A percentile compares a stretch with the other conserved stretches of the same genome.
phyloP scores from a whole-genome alignment of 2,329 filamentous ascomycete genomes.

The Fusarium bactridioides region DNA sequence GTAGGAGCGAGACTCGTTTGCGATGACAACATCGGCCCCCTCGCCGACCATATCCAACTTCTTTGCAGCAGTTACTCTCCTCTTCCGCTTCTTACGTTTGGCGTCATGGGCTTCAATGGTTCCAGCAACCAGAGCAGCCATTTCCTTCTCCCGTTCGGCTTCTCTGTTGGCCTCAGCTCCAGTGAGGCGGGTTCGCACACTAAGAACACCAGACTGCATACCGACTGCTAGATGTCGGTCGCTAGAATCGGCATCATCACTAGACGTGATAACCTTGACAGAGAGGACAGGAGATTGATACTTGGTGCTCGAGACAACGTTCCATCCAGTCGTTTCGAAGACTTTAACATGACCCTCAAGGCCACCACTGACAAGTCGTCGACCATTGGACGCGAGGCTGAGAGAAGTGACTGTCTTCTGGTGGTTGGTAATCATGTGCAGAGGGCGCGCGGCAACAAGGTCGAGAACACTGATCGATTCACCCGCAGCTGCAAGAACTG shows the following conservation, averaged over 20 bases:
- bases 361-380: constrained; percentile 84
- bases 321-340: constrained; percentile 94
- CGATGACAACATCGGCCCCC: constrained; percentile 87
- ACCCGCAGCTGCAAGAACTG: constrained; percentile 82
- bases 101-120: constrained; percentile 81
- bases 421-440: constrained; percentile 89
- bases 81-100: constrained; percentile 74
- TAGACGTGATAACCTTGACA: constrained; percentile 71
- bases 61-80: constrained; percentile 53
- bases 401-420: constrained; percentile 97
- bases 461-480: constrained; percentile 92
- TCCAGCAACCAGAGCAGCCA: constrained; percentile 81
- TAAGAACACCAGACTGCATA: constrained; percentile 93
- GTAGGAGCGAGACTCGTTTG: constrained; percentile 65
- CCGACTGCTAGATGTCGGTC: constrained; percentile 95
- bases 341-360: constrained; percentile 97
- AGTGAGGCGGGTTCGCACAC: constrained; percentile 86
- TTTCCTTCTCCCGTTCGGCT: constrained; percentile 80
- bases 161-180: constrained; percentile 81
- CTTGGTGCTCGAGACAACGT: constrained; percentile 93
- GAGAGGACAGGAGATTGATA: constrained; percentile 92
- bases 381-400: constrained; percentile 80
- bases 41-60: constrained; percentile 84
- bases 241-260: constrained; percentile 58
- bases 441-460: constrained; percentile 86